Conservation (phyloP, 139 green algal species). For the Marvania coccoides region DNA sequence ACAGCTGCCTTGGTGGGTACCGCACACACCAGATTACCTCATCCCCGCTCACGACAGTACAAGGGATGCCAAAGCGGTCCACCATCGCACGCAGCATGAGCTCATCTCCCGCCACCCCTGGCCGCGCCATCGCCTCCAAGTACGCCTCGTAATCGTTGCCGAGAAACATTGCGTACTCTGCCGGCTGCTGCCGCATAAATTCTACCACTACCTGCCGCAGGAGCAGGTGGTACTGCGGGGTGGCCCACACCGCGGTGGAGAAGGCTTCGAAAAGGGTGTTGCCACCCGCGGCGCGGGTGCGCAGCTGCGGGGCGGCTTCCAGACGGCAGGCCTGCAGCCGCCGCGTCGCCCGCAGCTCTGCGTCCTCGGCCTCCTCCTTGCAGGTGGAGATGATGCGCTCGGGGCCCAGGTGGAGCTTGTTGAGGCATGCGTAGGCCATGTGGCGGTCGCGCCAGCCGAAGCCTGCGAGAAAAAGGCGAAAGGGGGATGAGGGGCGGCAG, state of each 20-base stretch:
- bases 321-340: conserved; percentile 10
- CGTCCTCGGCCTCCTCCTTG: not conserved
- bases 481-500: not conserved
- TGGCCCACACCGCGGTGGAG: conserved; percentile 18
- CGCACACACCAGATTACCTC: conserved; percentile 15
- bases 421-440: not conserved
- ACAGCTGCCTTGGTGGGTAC: conserved; percentile 16
- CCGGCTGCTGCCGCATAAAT: not conserved
- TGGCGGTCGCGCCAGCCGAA: conserved; percentile 12
- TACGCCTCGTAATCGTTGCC: conserved; percentile 33
- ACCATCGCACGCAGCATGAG: conserved; percentile 31
- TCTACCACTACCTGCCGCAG: conserved; percentile 12
- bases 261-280: conserved; percentile 22
- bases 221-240: not conserved
- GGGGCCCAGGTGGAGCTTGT: not conserved
- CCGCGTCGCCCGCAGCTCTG: conserved; percentile 4
- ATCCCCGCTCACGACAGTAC: conserved; percentile 26
- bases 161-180: conserved; percentile 29
- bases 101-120: conserved; percentile 27
- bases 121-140: conserved; percentile 17
- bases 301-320: not conserved
- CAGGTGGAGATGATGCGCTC: conserved; percentile 12
- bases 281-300: not conserved
- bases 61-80: conserved; percentile 27
- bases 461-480: conserved; percentile 1